These are phyloP conservation scores for Extremus antarcticus DNA, from an alignment of 495 filamentous ascomycete genomes.

Conservation along the genomic window DNA sequence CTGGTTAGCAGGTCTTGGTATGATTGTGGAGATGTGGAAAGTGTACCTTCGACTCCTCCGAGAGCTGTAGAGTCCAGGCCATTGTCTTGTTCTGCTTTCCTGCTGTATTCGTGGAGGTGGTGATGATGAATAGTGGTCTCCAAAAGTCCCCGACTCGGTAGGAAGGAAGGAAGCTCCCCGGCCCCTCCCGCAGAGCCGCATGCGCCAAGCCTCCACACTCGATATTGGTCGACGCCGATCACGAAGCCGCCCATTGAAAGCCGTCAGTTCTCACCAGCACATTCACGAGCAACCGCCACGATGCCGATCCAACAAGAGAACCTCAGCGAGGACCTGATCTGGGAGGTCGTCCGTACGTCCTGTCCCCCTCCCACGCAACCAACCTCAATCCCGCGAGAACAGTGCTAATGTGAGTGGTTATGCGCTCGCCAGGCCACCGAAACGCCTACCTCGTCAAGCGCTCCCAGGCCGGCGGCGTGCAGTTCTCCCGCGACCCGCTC, in stretches of 20 bases:
- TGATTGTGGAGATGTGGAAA: background rate
- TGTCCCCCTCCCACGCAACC: background rate
- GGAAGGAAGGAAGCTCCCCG: background rate
- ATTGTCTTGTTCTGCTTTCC: background rate
- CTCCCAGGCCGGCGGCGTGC: conserved; percentile 58
- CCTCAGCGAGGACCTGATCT: conserved; percentile 80
- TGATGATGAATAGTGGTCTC: background rate
- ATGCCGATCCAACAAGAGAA: conserved; percentile 34
- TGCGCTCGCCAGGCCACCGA: conserved; percentile 47
- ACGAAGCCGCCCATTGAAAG: too few species aligned
- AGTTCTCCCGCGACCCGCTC: conserved; percentile 86
- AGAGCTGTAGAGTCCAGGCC: conserved; percentile 62
- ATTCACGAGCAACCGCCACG: conserved; percentile 9
- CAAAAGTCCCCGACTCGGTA: background rate
- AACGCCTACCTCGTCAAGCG: conserved; percentile 87
- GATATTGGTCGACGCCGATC: too few species aligned
- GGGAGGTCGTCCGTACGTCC: conserved; percentile 76
- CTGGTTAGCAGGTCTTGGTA: conserved; percentile 4
- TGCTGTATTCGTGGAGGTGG: background rate
- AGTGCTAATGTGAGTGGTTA: background rate
- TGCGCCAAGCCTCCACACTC: conserved; percentile 1
- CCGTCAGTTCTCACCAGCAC: conserved; percentile 8
- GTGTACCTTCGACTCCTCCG: conserved; percentile 87
- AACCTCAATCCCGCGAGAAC: background rate
- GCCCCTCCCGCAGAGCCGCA: background rate